Evolutionary conservation across 768 basidiomycete genomes (phyloP), one percentile per base, ranked within the genome.

Genomic region (Lactarius tabidus): DNA sequence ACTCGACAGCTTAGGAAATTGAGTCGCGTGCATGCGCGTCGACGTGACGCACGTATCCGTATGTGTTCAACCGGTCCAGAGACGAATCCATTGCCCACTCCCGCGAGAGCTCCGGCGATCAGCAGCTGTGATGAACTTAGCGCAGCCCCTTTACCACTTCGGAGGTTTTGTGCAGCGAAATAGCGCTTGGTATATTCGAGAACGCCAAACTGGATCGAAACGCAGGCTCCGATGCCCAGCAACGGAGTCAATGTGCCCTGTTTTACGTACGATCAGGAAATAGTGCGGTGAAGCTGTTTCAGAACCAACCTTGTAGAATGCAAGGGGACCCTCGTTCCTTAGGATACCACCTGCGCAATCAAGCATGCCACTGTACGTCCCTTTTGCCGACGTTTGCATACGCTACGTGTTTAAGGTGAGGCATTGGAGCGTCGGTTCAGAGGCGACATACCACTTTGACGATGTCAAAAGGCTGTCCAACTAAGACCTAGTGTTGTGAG

Each of bases 61-160:
- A 98, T 95, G 73, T 98, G 95, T 75, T 98, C 95, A 20, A 98
- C 95, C 7, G 95, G 96, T 1, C 95, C 94, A 1, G 95, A 95
- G 41, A 97, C 94, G 64, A 96, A 81, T 33, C 93, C 89, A 72
- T 98, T 98, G 12, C 92, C 87, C 31, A 97, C 76, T 31, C 96
- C 96, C 28, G 95, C 96, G 41, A 86, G 78, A 5, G 93, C 85
- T 68, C 96, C 96, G 20, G 93, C 82, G 1, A 79, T 71, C 68
- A 91, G 83, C 15, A 96, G 79, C 74, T 98, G 94, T 18, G 75
- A 74, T 31, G 79, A 78, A 45, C 79, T 80, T 15, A 95, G 81
- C 14, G 81, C 77, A 6, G 91, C 88, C 20, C 90, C 91, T 6
- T 72, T 72, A 31, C 90, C 90, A 4, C 74, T 74, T 10, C 75